phyloP scores from a whole-genome alignment of 75 land plant species.

The Ceratopteris richardii region DNA sequence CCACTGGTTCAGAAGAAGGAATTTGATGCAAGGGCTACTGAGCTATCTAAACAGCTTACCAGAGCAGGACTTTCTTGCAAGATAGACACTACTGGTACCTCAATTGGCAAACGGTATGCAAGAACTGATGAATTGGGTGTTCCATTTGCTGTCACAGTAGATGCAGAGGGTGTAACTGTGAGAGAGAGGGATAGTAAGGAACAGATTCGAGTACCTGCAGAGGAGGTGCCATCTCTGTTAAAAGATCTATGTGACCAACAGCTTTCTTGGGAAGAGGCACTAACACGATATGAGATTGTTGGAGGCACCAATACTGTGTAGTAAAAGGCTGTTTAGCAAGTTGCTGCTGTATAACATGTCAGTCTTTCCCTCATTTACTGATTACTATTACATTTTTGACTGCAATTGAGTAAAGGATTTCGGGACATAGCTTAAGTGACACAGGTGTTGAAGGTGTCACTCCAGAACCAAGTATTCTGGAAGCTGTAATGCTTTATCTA shows the following conservation, averaged over 20 bases:
- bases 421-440: too few species aligned
- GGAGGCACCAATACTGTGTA: background rate
- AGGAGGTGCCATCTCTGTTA: constrained; percentile 60
- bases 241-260: constrained; percentile 20
- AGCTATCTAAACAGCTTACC: constrained; percentile 53
- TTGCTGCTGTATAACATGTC: too few species aligned
- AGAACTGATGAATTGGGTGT: constrained; percentile 96
- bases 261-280: background rate
- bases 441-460: too few species aligned
- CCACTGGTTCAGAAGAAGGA: constrained; percentile 70
- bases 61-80: constrained; percentile 68
- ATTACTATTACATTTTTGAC: too few species aligned
- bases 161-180: constrained; percentile 64
- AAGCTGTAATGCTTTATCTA: too few species aligned
- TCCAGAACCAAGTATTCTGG: too few species aligned
- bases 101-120: constrained; percentile 90
- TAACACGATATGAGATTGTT: background rate
- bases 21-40: constrained; percentile 51
- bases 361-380: too few species aligned
- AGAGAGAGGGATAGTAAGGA: constrained; percentile 84
- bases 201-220: constrained; percentile 67
- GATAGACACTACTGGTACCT: constrained; percentile 85
- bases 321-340: too few species aligned
- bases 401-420: too few species aligned
- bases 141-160: constrained; percentile 96